Base-by-base conservation (phyloP, 2,329 filamentous ascomycete species). In the Teratosphaeria viscida region DNA sequence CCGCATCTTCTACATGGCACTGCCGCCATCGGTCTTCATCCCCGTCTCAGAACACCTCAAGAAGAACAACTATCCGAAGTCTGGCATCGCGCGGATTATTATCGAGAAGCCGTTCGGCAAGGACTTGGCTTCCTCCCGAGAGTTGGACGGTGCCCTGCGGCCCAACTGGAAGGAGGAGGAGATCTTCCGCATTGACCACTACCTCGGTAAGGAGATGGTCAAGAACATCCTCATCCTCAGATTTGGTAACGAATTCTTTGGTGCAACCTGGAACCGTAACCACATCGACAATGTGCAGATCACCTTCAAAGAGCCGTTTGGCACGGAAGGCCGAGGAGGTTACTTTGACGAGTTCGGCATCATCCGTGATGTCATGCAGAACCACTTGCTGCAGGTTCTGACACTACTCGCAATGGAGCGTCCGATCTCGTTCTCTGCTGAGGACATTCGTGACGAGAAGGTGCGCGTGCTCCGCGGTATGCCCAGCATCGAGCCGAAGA, bases 291-390 rank as follows among this genome's bases (percentile, higher is more conserved):
- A 96, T 71, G 88, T 99, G 56, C 94, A 97, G 80, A 97, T 99
- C 73, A 90, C 94, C 55, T 99, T 99, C 83, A 99, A 99, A 81
- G 94, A 99, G 80, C 94, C 94, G 7, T 99, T 99, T 71, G 95
- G 94, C 68, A 99, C 94, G 26, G 94, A 99, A 76, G 95, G 94
- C 58, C 89, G 94, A 72, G 94, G 95, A 65, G 94, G 94, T 59
- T 99, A 99, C 81, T 99, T 99, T 73, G 95, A 99, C 73, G 94
- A 99, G 79, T 99, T 99, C 70, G 95, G 94, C 72, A 99, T 99
- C 76, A 91, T 99, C 71, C 91, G 95, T 73, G 95, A 99, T 80
- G 94, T 99, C 67, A 97, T 99, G 94, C 94, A 99, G 79, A 99
- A 99, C 82, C 94, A 99, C 78, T 79, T 99, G 71, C 85, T 99